These are phyloP conservation scores for Paramarasmius palmivorus DNA, from an alignment of 1,284 basidiomycete genomes.

Conservation along the genomic window DNA sequence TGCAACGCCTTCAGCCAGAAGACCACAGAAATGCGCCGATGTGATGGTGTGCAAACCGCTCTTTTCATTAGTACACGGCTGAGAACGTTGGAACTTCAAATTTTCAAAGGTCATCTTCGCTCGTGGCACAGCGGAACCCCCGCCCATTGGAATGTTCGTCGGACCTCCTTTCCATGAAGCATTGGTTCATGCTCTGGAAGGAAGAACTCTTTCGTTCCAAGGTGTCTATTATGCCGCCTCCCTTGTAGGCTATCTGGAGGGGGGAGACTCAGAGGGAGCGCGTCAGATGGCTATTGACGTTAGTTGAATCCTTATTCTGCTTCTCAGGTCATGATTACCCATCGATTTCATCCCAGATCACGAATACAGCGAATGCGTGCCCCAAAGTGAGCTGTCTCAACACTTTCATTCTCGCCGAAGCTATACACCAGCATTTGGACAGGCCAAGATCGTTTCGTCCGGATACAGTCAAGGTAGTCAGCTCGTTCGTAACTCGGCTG, in stretches of 20 bases:
- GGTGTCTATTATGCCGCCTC: slow-evolving; percentile 2
- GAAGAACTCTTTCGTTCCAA: neutral
- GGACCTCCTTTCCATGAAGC: neutral
- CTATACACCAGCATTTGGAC: too few relatives aligned
- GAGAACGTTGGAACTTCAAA: too few relatives aligned
- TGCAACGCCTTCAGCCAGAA: too few relatives aligned
- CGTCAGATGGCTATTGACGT: neutral
- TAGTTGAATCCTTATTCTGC: neutral
- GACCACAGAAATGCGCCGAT: too few relatives aligned
- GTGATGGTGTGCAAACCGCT: too few relatives aligned
- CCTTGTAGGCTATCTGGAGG: neutral
- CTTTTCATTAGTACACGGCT: too few relatives aligned
- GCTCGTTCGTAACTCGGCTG: neutral
- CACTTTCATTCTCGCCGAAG: neutral
- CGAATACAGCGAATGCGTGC: neutral
- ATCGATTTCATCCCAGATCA: neutral
- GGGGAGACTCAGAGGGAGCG: neutral
- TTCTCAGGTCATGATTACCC: neutral
- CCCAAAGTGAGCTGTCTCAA: neutral
- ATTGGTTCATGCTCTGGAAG: neutral
- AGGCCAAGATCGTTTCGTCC: neutral
- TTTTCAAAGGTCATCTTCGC: neutral
- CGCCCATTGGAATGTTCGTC: neutral
- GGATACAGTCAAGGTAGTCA: slow-evolving; percentile 1
- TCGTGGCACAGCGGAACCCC: neutral